phyloP scores from a whole-genome alignment of 495 filamentous ascomycete genomes.

The Xylaria scruposa region DNA sequence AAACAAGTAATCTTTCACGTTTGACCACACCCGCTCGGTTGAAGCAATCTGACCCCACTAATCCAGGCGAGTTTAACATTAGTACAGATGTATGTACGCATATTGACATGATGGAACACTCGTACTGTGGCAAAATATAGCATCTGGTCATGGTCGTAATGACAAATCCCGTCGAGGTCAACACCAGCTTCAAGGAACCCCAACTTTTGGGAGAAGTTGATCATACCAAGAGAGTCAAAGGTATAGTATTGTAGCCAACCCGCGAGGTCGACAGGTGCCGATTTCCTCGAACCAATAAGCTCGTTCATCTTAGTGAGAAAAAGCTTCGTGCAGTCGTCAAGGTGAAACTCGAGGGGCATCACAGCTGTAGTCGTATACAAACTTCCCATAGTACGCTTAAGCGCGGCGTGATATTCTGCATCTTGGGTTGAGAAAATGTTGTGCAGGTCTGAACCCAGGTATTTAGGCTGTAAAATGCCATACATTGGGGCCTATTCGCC shows the following conservation, averaged over 20 bases:
- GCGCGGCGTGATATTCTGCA: conserved; percentile 14
- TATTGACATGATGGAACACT: not conserved
- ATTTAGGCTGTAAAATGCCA: conserved; percentile 12
- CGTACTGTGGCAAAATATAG: conserved; percentile 20
- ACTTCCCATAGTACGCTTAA: conserved; percentile 22
- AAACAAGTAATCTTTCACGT: conserved; percentile 2
- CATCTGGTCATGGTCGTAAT: conserved; percentile 23
- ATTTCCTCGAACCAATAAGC: conserved; percentile 36
- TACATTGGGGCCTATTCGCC: conserved; percentile 13
- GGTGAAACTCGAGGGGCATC: conserved; percentile 57
- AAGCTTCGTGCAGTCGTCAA: conserved; percentile 57
- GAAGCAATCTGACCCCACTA: conserved; percentile 20
- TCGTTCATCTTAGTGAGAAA: conserved; percentile 53
- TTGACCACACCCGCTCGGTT: conserved; percentile 17
- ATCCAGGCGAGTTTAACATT: conserved; percentile 6
- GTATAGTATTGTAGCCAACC: conserved; percentile 65
- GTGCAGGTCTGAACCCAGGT: not conserved
- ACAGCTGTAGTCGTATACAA: conserved; percentile 30
- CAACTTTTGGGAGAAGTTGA: conserved; percentile 61
- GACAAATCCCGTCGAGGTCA: conserved; percentile 51
- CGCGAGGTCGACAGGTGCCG: conserved; percentile 49
- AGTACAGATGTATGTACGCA: not conserved
- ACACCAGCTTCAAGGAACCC: conserved; percentile 58
- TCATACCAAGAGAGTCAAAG: conserved; percentile 64
- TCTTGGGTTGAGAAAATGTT: conserved; percentile 18